Conservation (phyloP, 371 early-diverging fungal species). For the Actinomucor elegans region DNA sequence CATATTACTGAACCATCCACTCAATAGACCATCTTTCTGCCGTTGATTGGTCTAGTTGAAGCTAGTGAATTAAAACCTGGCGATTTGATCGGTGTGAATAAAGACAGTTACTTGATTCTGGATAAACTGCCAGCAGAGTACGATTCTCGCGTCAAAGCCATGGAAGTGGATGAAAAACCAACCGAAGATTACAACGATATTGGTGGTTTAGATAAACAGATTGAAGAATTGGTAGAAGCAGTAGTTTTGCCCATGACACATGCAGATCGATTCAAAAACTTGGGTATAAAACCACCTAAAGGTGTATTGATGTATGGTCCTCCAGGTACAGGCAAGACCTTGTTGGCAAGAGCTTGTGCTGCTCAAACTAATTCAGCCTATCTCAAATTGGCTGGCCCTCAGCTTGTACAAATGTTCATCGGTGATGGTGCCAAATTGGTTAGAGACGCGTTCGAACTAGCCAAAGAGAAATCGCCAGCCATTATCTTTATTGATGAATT, state of each 20-base stretch:
- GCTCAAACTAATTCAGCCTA: slow-evolving; percentile 97
- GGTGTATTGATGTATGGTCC: slow-evolving; percentile 99
- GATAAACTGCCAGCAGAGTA: slow-evolving; percentile 99
- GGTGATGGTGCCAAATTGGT: slow-evolving; percentile 99
- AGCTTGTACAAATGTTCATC: slow-evolving; percentile 99
- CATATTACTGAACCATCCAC: background rate
- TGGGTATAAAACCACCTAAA: slow-evolving; percentile 98
- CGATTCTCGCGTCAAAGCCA: slow-evolving; percentile 99
- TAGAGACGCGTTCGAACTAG: slow-evolving; percentile 98
- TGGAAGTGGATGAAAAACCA: slow-evolving; percentile 99
- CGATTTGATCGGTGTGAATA: slow-evolving; percentile 99
- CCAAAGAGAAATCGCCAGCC: slow-evolving; percentile 98
- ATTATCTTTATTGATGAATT: slow-evolving; percentile 99
- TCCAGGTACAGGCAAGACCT: slow-evolving; percentile 96
- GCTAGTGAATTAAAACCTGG: slow-evolving; percentile 94
- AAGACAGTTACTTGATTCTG: slow-evolving; percentile 98
- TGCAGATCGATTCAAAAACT: slow-evolving; percentile 92
- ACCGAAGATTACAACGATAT: slow-evolving; percentile 99
- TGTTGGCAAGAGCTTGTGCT: slow-evolving; percentile 98
- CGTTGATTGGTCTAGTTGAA: slow-evolving; percentile 97
- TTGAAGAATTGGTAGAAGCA: slow-evolving; percentile 98
- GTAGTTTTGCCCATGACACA: slow-evolving; percentile 99
- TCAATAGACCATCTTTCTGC: slow-evolving; percentile 90
- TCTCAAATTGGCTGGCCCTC: slow-evolving; percentile 97
- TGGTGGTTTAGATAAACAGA: slow-evolving; percentile 98